These are phyloP conservation scores for Venturia carpophila DNA, from an alignment of 2,329 filamentous ascomycete genomes.

Conservation along the genomic window DNA sequence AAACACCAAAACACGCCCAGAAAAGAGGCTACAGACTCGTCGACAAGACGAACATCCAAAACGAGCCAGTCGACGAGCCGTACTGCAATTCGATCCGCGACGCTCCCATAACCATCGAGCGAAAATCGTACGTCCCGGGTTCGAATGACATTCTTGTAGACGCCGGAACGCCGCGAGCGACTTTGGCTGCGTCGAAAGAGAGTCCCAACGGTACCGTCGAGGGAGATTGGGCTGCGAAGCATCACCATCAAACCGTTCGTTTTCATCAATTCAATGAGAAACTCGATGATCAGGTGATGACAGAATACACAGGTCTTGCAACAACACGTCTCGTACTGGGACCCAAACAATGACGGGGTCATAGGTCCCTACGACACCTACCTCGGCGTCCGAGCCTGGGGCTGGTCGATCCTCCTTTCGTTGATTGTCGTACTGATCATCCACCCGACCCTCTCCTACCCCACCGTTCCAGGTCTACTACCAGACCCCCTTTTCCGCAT, in stretches of 20 bases:
- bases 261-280: not conserved
- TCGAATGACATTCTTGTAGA: conserved; percentile 23
- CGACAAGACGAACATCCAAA: not conserved
- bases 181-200: conserved; percentile 34
- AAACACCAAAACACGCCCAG: not conserved
- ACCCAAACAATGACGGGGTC: conserved; percentile 44
- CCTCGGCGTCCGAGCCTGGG: conserved; percentile 38
- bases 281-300: no score
- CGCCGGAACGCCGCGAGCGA: conserved; percentile 36
- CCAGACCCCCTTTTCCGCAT: conserved; percentile 41
- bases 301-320: conserved; percentile 42
- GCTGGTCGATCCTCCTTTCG: conserved; percentile 39
- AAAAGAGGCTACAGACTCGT: not conserved
- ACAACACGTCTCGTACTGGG: conserved; percentile 48
- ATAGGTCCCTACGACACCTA: conserved; percentile 48
- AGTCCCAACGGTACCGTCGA: conserved; percentile 36
- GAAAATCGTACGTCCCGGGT: conserved; percentile 24
- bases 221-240: conserved; percentile 31
- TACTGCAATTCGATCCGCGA: not conserved
- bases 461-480: conserved; percentile 35
- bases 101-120: conserved; percentile 16
- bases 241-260: conserved; percentile 33
- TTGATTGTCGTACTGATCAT: conserved; percentile 41
- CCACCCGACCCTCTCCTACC: conserved; percentile 44
- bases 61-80: not conserved